Evolutionary conservation across 352 stramenopile species (phyloP).

Genomic region (Peronosclerospora sorghi): DNA sequence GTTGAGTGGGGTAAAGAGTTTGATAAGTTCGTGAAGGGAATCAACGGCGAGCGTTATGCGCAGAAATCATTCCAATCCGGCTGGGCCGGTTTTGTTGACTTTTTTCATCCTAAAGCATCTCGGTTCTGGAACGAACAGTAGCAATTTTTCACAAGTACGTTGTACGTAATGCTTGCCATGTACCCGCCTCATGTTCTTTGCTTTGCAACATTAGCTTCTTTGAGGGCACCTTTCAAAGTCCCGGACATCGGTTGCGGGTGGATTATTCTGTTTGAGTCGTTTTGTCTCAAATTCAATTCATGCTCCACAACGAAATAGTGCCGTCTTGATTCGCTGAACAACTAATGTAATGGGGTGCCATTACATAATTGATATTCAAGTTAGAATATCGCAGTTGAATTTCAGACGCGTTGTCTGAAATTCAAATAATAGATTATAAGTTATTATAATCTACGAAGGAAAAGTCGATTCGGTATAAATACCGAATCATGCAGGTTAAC

Average conservation of each 20-base stretch:
- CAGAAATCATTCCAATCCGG: constrained; percentile 54
- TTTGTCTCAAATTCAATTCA: constrained; percentile 15
- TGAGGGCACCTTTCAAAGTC: constrained; percentile 82
- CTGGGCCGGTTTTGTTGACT: constrained; percentile 76
- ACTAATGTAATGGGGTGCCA: too few species aligned
- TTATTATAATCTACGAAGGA: too few species aligned
- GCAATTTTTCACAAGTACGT: constrained; percentile 42
- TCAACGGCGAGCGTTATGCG: constrained; percentile 44
- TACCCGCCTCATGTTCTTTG: too few species aligned
- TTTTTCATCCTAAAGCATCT: constrained; percentile 67
- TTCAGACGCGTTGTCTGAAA: too few species aligned
- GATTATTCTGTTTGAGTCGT: neutral
- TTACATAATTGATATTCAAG: too few species aligned
- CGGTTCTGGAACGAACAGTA: constrained; percentile 55
- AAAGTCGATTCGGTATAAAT: too few species aligned
- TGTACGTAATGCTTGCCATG: too few species aligned
- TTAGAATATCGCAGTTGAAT: too few species aligned
- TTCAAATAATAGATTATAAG: too few species aligned
- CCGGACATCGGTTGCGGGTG: constrained; percentile 46
- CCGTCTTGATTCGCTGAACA: constrained; percentile 29
- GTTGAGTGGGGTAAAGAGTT: constrained; percentile 31
- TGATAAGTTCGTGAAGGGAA: constrained; percentile 70
- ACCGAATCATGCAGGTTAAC: too few species aligned
- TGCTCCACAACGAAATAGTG: constrained; percentile 26
- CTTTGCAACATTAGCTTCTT: constrained; percentile 67